Base-by-base conservation (phyloP, 306 rosid genomes). In the Oemleria cerasiformis region DNA sequence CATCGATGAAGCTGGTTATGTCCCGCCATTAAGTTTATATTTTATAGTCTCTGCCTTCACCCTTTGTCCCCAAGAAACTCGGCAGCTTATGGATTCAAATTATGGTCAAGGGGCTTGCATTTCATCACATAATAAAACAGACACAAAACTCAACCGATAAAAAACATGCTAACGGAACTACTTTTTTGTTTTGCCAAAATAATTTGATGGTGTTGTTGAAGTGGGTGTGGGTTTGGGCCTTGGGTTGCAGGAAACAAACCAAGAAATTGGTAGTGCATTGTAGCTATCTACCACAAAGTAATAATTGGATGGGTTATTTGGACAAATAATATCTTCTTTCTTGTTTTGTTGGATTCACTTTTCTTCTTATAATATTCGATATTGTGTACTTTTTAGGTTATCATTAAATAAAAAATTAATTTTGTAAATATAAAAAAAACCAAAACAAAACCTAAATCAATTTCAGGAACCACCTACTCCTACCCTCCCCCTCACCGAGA, bases 281-380 rank as follows among this genome's bases (percentile, higher is more conserved):
- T 68, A 64, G 80, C 78, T 61, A 58, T 69, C 66, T 49, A 68
- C 73, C 87, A 76, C 85, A 75, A 71, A 72, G 75, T 79, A 83
- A 82, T 78, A 71, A 83, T 85, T 80, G 60, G 63, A 63, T 73
- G 15, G 71, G 73, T 16, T 64, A 74, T 74, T 5, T 70, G 51
- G n/a, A 12, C 40, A 74, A 73, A 54, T 41, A 38, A 65, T 14
- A 53, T 53, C 60, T 78, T 77, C 21, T 69, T 30, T 4, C 59
- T 19, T 53, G 5, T 68, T 21, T 80, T 77, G 67, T 69, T 73
- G 71, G 74, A 59, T 42, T 76, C 50, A 43, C 3, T 36, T 34
- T 30, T 30, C 36, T 30, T 30, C 3, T 1, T 30, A 30, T 30
- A 30, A 30, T 30, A 30, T 2, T 30, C 36, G 36, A 4, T 1